Evolutionary conservation across 1,284 basidiomycete species (phyloP), one percentile per base, ranked within the genome.

Genomic region (Vanrija pseudolonga): DNA sequence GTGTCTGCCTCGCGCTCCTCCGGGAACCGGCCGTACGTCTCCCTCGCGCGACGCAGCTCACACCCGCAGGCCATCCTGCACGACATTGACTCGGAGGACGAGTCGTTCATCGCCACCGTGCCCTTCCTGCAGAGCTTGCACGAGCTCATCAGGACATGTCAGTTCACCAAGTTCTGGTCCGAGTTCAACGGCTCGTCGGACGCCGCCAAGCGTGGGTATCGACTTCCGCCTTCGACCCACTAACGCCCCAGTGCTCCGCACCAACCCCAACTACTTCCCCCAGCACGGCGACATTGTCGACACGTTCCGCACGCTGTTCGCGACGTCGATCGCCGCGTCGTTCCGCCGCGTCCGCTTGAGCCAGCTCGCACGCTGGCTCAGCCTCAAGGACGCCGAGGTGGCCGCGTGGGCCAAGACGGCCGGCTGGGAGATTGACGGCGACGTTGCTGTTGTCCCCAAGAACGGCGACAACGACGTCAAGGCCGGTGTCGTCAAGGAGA

Each of bases 391-490:
- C 17, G 65, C 78, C 17, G 85, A 85, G 38, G 78, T 94, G 39
- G 79, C 80, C 41, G 77, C 77, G 11, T 94, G 87, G 74, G 80
- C 88, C 47, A 59, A 63, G 47, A 74, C 80, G 63, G 83, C 84
- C 46, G 89, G 85, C 19, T 97, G 93, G 94, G 79, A 78, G 41
- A 63, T 86, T 36, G 84, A 91, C 65, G 76, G 80, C 6, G 84
- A 83, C 17, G 82, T 85, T 12, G 82, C 92, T 45, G 79, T 76
- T 23, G 81, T 96, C 52, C 91, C 92, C 39, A 82, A 85, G 47
- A 94, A 93, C 75, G 88, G 87, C n/a, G 90, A 94, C 76, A 97
- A 96, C 77, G 88, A 92, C 69, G 90, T 96, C 68, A 89, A 92
- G 74, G 89, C 92, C 0, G 89, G 89, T n/a, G 84, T 95, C 40